Evolutionary conservation across 306 rosid species (phyloP).

Genomic region (Mucuna pruriens): DNA sequence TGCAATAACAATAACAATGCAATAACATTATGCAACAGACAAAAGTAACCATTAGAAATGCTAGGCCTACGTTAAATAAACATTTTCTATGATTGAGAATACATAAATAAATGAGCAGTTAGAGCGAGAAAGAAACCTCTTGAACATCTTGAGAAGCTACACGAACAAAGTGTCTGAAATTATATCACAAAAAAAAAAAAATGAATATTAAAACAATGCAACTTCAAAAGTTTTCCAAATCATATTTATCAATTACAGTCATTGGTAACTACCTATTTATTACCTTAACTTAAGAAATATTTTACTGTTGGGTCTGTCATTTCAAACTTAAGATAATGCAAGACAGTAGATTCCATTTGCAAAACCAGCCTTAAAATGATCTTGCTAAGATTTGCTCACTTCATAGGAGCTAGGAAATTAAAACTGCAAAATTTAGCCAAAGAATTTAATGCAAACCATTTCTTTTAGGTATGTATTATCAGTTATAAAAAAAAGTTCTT

Average conservation of each 20-base stretch:
- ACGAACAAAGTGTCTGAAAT: conserved; percentile 73
- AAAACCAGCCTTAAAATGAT: conserved; percentile 57
- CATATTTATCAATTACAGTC: not conserved
- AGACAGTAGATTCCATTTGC: conserved; percentile 83
- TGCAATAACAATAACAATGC: too few species aligned
- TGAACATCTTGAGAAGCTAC: conserved; percentile 77
- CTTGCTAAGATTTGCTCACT: conserved; percentile 2
- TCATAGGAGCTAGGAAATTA: conserved; percentile 1
- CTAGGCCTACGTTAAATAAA: not conserved
- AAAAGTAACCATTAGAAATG: not conserved
- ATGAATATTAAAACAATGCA: conserved; percentile 13
- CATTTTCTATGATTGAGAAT: not conserved
- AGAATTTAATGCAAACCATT: conserved; percentile 54
- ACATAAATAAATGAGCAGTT: conserved; percentile 8
- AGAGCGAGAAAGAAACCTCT: conserved; percentile 51
- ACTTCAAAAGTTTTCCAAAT: not conserved
- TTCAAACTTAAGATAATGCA: conserved; percentile 86
- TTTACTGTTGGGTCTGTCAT: conserved; percentile 85
- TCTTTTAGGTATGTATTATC: conserved; percentile 86
- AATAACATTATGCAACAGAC: not conserved
- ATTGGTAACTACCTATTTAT: not conserved
- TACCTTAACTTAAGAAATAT: conserved; percentile 84
- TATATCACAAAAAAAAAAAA: conserved; percentile 12
- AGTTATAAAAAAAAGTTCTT: conserved; percentile 87
- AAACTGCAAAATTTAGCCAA: conserved; percentile 1